These are phyloP conservation scores for Cutaneotrichosporon curvatum DNA, from an alignment of 1,284 basidiomycete genomes.

Conservation along the genomic window DNA sequence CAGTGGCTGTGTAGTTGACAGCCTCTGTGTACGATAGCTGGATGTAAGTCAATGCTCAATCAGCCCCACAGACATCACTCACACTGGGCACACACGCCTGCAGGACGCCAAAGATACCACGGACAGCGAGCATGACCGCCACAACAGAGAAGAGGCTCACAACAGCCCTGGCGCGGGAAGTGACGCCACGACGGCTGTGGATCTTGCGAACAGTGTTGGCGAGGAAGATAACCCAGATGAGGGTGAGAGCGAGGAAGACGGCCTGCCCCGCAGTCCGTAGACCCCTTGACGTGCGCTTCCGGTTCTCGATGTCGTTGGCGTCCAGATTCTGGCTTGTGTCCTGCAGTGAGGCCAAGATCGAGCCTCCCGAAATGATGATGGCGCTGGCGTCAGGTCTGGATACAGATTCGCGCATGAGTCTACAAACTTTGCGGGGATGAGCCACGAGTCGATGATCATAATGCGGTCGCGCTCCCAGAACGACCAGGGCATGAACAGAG, in stretches of 20 bases:
- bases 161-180: not conserved
- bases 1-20: constrained; percentile 13
- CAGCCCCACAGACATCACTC: no score
- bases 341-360: constrained; percentile 9
- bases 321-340: not conserved
- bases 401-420: not conserved
- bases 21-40: constrained; percentile 19
- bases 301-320: not conserved
- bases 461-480: constrained; percentile 10
- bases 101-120: constrained; percentile 29
- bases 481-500: constrained; percentile 11
- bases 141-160: constrained; percentile 15
- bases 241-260: constrained; percentile 27
- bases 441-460: constrained; percentile 16
- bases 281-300: constrained; percentile 8
- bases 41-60: not conserved
- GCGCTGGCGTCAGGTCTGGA: constrained; percentile 18
- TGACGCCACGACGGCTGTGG: not conserved
- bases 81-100: constrained; percentile 12
- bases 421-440: constrained; percentile 17
- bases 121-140: constrained; percentile 17
- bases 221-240: constrained; percentile 18
- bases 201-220: constrained; percentile 3
- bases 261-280: constrained; percentile 26
- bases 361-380: constrained; percentile 31